Evolutionary conservation across 176 grass and related monocot species (phyloP), one percentile per base, ranked within the genome.

Genomic region (Microstegium vimineum): DNA sequence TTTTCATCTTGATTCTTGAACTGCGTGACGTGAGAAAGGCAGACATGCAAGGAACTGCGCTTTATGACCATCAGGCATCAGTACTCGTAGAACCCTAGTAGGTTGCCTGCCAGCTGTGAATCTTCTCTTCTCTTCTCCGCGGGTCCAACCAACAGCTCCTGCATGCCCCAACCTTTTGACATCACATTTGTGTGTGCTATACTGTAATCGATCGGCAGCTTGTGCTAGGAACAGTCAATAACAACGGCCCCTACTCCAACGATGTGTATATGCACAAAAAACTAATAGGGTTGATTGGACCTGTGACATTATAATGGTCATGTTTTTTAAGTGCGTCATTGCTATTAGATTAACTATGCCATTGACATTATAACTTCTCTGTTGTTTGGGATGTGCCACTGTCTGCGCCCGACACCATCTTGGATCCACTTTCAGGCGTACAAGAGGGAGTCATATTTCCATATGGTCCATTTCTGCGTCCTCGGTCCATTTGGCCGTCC

Each of bases 121-220:
- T 37, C 64, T 25, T 20, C 13, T 60, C 64, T 25, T 15, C 13
- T 59, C 78, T 51, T 51, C 17, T 2, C 18, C 49, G 6, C 83
- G 73, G 30, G 78, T 90, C 74, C 88, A 40, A 61, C 56, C 83
- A 77, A 7, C 40, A 57, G 56, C 78, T 36, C 15, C 56, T 56
- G 82, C 10, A 28, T 46, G 78, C 12, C 28, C 42, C 56, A 42
- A 28, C 57, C 20, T 86, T 82, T 82, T 90, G 88, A 86, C 79
- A 73, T 30, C 35, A 73, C 25, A n/a, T 57, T 47, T 74, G 4
- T 45, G 16, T 8, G 1, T 23, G 27, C 25, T 43, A 65, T 66
- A 25, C 15, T 30, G 30, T 47, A 28, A 59, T 49, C 17, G 8
- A 61, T 41, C 15, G 25, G 18, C 83, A 40, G 16, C 56, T 30